Base-by-base conservation (phyloP, 805 yeast genomes). In the Nakazawaea peltata region DNA sequence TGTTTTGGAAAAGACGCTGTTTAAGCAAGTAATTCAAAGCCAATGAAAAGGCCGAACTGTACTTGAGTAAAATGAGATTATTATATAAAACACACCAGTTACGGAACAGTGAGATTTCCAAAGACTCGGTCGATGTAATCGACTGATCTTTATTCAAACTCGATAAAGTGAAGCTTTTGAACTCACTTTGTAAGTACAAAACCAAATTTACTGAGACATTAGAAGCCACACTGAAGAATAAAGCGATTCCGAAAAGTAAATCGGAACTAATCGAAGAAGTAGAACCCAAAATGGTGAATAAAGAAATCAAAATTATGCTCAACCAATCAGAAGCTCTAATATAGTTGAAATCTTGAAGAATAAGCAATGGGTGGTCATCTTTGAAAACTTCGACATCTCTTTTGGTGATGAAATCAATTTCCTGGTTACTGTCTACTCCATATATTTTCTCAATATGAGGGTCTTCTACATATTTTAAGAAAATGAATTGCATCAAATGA, bases 371-470 rank as follows among this genome's bases (percentile, higher is more conserved):
- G 19, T 30, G 40, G 25, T 33, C 46, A 33, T 37, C 48, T 30
- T 30, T 41, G 22, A 36, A 45, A 1, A 45, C 19, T 12, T 37
- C 39, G 7, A 19, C 10, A 36, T 45, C 48, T 17, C 48, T 33
- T 8, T 79, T 78, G 39, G 56, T 63, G 14, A 45, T 32, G 9
- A 34, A 32, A 13, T 34, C 30, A 14, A 32, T 17, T 19, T 34
- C 41, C 18, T 32, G 28, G n/a, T 29, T 28, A 12, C 16, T 19
- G 18, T 34, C 34, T 13, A 28, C 31, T 16, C 81, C 81, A 49
- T 78, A 84, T 13, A 81, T 82, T 58, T 80, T 81, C 41, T 81
- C 87, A 46, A 84, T 84, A 56, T 83, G 95, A 19, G 95, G 95
- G 47, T 79, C 81, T 54, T 84, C 95, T 32, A 84, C 87, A 42